Evolutionary conservation across 1,284 basidiomycete genomes (phyloP).

Genomic region (Tilletia caries): DNA sequence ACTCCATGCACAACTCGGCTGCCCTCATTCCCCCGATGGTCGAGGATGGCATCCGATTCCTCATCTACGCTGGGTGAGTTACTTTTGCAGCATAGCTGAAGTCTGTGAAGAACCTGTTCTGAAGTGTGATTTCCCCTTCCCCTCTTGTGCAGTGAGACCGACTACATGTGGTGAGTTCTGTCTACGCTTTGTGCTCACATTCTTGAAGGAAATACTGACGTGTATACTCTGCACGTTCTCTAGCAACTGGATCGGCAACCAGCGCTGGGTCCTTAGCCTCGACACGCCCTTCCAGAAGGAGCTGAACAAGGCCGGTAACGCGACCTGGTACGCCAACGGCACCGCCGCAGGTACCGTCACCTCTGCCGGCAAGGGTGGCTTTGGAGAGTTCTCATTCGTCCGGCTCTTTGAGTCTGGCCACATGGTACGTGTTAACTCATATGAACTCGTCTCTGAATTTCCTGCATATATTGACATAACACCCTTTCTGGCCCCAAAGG

Average conservation of each 20-base stretch:
- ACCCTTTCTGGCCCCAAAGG: constrained; percentile 38
- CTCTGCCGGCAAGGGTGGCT: constrained; percentile 43
- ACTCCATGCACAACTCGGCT: constrained; percentile 74
- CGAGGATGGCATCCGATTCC: constrained; percentile 69
- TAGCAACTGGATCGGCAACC: constrained; percentile 49
- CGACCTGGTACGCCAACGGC: constrained; percentile 31
- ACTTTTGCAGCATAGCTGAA: background rate
- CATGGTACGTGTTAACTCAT: constrained; percentile 31
- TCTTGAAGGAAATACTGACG: too few relatives aligned
- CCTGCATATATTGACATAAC: background rate
- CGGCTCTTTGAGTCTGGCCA: constrained; percentile 42
- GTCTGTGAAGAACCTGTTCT: too few relatives aligned
- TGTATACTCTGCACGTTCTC: too few relatives aligned
- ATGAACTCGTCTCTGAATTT: background rate
- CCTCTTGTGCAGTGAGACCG: constrained; percentile 62
- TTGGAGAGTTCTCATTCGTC: constrained; percentile 39
- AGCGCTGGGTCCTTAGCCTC: constrained; percentile 43
- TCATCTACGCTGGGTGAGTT: constrained; percentile 68
- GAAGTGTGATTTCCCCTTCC: too few relatives aligned
- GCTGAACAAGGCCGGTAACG: constrained; percentile 36
- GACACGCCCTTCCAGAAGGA: constrained; percentile 39
- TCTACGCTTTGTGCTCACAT: too few relatives aligned
- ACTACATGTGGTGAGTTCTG: constrained; percentile 69
- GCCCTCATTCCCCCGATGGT: constrained; percentile 70
- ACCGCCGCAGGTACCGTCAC: constrained; percentile 39